phyloP scores from a whole-genome alignment of 176 grass and related monocot species.

The Oryza meridionalis region DNA sequence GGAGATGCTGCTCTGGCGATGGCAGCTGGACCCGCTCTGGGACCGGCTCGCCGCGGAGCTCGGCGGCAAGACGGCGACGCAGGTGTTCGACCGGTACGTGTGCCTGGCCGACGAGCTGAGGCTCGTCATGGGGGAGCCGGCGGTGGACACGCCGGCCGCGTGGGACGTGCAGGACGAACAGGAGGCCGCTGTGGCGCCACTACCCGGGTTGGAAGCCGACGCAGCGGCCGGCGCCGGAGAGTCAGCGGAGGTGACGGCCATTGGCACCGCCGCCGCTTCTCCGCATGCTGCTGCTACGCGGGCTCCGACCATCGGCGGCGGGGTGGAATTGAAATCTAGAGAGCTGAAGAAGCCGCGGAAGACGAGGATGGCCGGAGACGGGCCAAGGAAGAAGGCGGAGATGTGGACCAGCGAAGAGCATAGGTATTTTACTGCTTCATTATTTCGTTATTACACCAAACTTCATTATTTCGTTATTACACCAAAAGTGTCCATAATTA shows the following conservation, averaged over 20 bases:
- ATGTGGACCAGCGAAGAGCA: neutral
- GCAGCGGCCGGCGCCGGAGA: neutral
- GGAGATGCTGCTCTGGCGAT: constrained; percentile 18
- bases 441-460: too few species aligned
- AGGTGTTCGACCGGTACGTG: neutral
- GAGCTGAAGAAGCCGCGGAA: neutral
- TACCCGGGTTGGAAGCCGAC: too few species aligned
- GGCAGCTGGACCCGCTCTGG: neutral
- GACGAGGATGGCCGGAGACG: neutral
- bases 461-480: neutral
- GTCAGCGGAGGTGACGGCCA: neutral
- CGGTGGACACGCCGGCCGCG: constrained; percentile 21
- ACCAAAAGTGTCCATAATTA: too few species aligned
- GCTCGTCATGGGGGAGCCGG: neutral
- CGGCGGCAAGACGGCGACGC: neutral
- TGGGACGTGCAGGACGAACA: constrained; percentile 3
- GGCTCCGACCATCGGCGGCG: too few species aligned
- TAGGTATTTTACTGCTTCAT: neutral
- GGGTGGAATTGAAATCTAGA: neutral
- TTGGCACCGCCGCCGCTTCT: too few species aligned
- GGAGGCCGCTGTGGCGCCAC: neutral
- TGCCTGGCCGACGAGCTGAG: neutral
- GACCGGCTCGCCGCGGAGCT: neutral
- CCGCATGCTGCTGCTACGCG: too few species aligned
- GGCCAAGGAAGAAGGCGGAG: neutral